phyloP scores from a whole-genome alignment of 257 asterid species.

The Scutellaria barbata region DNA sequence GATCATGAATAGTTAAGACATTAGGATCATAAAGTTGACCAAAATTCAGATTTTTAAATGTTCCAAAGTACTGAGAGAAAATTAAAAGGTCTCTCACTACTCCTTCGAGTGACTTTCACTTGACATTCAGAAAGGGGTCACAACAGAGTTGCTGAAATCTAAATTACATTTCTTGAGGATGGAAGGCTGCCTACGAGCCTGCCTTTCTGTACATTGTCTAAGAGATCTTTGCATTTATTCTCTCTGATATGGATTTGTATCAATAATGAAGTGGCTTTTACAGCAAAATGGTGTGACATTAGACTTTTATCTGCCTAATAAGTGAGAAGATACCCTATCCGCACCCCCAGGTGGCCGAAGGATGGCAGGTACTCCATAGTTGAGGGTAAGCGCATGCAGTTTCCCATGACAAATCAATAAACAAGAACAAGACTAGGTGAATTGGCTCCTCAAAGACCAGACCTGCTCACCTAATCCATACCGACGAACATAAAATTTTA shows the following conservation, averaged over 20 bases:
- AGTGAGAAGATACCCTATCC: neutral
- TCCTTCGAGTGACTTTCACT: neutral
- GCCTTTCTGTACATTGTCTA: neutral
- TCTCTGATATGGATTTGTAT: neutral
- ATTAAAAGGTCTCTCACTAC: neutral
- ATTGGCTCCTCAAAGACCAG: no score
- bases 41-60: neutral
- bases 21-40: constrained; percentile 9
- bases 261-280: neutral
- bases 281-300: neutral
- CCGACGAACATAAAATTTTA: no score
- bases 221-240: neutral
- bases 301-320: neutral
- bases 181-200: neutral
- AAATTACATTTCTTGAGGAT: neutral
- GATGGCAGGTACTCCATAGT: no score
- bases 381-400: no score
- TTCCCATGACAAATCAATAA: no score
- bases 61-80: neutral
- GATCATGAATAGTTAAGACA: neutral
- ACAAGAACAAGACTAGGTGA: no score
- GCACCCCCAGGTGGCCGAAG: no score
- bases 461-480: no score
- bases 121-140: neutral
- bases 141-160: neutral